Percentiles rank a stretch among this genome's conserved stretches.
Evolutionary conservation across 495 filamentous ascomycete species (phyloP).

Genomic region (Annulohypoxylon moriforme): DNA sequence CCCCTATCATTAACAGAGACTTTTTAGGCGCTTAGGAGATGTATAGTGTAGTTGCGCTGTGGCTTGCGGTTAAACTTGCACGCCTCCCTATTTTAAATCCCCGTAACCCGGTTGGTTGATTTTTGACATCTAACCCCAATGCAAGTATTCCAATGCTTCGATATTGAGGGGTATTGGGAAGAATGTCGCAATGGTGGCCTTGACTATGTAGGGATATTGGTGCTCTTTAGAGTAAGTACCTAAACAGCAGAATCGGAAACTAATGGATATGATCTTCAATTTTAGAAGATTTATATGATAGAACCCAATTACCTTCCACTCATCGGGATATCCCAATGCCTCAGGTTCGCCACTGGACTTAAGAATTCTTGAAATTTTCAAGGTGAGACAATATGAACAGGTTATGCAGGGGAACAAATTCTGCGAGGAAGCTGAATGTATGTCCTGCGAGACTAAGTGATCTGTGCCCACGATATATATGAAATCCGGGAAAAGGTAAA

Average conservation of each 20-base stretch:
- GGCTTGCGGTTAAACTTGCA: neutral
- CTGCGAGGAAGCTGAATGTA: neutral
- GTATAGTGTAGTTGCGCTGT: neutral
- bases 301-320: too few relatives aligned
- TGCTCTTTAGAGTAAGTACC: too few relatives aligned
- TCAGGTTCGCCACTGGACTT: too few relatives aligned
- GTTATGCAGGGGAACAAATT: neutral
- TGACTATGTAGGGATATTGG: neutral
- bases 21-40: slow-evolving; percentile 17
- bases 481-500: neutral
- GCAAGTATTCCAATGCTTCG: neutral
- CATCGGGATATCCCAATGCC: too few relatives aligned
- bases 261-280: too few relatives aligned
- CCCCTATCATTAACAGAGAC: neutral
- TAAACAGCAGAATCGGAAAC: too few relatives aligned
- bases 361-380: neutral
- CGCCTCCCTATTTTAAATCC: neutral
- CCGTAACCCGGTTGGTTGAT: neutral
- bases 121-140: neutral
- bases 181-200: neutral
- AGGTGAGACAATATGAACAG: neutral
- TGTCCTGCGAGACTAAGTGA: neutral
- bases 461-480: neutral
- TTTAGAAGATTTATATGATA: too few relatives aligned
- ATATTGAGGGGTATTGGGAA: neutral